Conservation (phyloP, 225 moss, liverwort and hornwort species). For the Antitrichia curtipendula region DNA sequence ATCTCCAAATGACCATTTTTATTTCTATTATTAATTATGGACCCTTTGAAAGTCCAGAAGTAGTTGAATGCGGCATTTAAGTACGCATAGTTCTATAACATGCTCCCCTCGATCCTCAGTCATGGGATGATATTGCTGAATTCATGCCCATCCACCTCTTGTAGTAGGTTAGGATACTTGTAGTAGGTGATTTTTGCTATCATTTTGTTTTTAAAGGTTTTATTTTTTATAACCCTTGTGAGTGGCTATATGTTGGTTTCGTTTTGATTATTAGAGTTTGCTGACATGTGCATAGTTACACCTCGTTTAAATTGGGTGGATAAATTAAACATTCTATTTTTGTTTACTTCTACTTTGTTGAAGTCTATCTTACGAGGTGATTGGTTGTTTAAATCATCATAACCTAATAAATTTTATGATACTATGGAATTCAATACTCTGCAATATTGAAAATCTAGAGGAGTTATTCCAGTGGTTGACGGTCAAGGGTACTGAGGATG, state of each 20-base stretch:
- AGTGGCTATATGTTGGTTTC: not conserved
- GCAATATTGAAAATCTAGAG: constrained; percentile 67
- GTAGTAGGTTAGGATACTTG: not conserved
- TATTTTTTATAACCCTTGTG: not conserved
- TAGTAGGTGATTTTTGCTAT: not conserved
- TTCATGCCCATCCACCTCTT: not conserved
- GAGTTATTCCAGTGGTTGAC: constrained; percentile 75
- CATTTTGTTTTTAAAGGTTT: too few relatives aligned
- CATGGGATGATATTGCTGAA: not conserved
- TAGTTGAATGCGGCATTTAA: too few relatives aligned
- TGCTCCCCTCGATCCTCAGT: not conserved
- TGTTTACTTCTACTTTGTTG: not conserved
- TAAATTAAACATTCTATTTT: not conserved
- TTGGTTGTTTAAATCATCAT: not conserved
- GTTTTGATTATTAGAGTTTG: not conserved
- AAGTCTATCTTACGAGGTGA: not conserved
- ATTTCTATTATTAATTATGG: too few relatives aligned
- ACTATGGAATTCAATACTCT: not conserved
- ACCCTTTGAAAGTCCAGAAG: too few relatives aligned
- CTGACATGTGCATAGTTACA: not conserved
- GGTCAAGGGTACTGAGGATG: constrained; percentile 89
- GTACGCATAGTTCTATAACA: not conserved
- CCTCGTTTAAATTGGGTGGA: not conserved
- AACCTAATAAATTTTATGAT: not conserved
- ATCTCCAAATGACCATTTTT: too few relatives aligned